Conservation (phyloP, 352 stramenopile genomes). For the Phytophthora citrophthora region DNA sequence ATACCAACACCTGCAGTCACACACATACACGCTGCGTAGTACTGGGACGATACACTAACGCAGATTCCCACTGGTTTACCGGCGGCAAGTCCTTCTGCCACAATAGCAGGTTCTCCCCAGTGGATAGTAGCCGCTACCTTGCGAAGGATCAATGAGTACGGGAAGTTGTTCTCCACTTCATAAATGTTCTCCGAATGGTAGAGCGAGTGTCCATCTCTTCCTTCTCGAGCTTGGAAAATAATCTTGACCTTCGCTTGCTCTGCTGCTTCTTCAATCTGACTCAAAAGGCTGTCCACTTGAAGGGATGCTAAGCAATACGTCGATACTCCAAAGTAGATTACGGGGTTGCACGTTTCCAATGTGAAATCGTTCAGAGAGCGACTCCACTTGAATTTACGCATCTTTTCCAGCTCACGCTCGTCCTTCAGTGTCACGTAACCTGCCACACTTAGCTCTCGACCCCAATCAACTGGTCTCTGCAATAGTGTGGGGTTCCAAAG, state of each 20-base stretch:
- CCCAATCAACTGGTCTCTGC: constrained; percentile 48
- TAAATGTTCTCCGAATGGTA: constrained; percentile 46
- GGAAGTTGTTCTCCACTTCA: constrained; percentile 41
- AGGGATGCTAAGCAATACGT: constrained; percentile 34
- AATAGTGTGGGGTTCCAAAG: constrained; percentile 48
- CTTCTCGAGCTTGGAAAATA: constrained; percentile 62
- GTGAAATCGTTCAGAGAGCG: constrained; percentile 45
- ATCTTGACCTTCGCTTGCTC: constrained; percentile 45
- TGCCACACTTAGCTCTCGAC: constrained; percentile 43
- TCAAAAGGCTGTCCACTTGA: constrained; percentile 38
- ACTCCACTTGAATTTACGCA: constrained; percentile 35
- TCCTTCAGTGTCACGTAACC: constrained; percentile 47
- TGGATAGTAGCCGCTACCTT: constrained; percentile 84
- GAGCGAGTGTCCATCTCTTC: neutral
- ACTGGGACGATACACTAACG: constrained; percentile 90
- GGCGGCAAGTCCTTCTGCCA: constrained; percentile 77
- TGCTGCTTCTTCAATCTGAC: constrained; percentile 43
- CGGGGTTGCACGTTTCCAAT: constrained; percentile 28
- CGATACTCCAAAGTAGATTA: constrained; percentile 51
- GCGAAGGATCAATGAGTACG: constrained; percentile 85
- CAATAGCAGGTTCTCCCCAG: constrained; percentile 73
- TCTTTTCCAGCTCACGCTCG: constrained; percentile 34
- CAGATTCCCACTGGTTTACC: constrained; percentile 90
- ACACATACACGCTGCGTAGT: constrained; percentile 85
- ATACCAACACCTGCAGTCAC: constrained; percentile 76